A percentile compares a stretch with the other conserved stretches of the same genome.
Conservation (phyloP, 164 flowering plant genomes). For the Pachysandra terminalis region DNA sequence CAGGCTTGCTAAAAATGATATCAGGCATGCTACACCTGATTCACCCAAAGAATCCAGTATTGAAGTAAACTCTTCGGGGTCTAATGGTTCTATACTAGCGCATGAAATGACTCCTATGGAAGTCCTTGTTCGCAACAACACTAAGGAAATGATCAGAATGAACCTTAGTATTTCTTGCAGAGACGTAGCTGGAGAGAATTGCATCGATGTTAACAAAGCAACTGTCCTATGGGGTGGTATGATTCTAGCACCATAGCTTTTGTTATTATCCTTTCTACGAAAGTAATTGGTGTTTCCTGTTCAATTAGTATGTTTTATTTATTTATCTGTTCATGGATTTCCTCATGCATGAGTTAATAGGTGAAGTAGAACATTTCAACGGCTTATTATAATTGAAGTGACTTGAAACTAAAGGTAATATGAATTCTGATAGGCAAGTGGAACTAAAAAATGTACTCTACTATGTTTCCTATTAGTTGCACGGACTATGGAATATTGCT, state of each 20-base stretch:
- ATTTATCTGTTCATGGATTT: neutral
- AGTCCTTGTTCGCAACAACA: slow-evolving; percentile 91
- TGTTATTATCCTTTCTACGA: neutral
- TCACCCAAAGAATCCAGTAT: slow-evolving; percentile 18
- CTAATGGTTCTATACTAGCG: slow-evolving; percentile 53
- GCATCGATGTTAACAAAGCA: slow-evolving; percentile 72
- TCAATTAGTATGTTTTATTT: too few relatives aligned
- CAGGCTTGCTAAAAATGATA: slow-evolving; percentile 46
- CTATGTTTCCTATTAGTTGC: too few relatives aligned
- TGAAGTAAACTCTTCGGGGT: slow-evolving; percentile 14
- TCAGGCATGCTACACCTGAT: slow-evolving; percentile 11
- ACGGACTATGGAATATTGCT: too few relatives aligned
- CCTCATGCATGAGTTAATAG: too few relatives aligned
- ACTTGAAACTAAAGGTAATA: too few relatives aligned
- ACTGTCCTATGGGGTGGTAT: slow-evolving; percentile 94
- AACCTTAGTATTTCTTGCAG: slow-evolving; percentile 80
- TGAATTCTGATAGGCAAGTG: too few relatives aligned
- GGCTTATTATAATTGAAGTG: too few relatives aligned
- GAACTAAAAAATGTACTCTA: too few relatives aligned
- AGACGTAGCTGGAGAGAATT: slow-evolving; percentile 96
- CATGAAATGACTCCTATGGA: slow-evolving; percentile 94
- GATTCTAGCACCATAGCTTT: slow-evolving; percentile 7
- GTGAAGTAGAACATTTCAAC: too few relatives aligned
- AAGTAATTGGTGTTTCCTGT: neutral
- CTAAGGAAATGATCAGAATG: slow-evolving; percentile 73